Conservation (phyloP, 345 rosid species). For the Limnanthes douglasii region DNA sequence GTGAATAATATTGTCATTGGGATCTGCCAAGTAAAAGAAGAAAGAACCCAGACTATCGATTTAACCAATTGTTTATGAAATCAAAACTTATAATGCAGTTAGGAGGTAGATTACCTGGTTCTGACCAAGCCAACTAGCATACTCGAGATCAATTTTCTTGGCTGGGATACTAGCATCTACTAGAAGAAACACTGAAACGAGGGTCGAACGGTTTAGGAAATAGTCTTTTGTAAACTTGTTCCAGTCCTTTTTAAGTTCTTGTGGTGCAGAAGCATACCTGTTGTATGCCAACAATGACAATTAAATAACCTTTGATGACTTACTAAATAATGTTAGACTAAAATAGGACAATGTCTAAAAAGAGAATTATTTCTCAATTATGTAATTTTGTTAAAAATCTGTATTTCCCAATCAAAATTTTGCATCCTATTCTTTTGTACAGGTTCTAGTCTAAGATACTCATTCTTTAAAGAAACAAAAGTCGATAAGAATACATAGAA, state of each 20-base stretch:
- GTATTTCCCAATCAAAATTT: too few species aligned
- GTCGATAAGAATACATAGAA: too few species aligned
- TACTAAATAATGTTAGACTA: too few species aligned
- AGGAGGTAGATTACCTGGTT: slow-evolving; percentile 45
- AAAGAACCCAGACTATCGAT: too few species aligned
- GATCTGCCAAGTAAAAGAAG: slow-evolving; percentile 22
- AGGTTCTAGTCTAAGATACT: too few species aligned
- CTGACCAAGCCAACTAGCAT: slow-evolving; percentile 95
- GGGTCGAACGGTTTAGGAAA: slow-evolving; percentile 67
- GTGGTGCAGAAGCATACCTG: slow-evolving; percentile 93
- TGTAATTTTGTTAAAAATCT: too few species aligned
- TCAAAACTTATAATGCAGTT: not conserved
- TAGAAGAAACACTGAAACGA: slow-evolving; percentile 83
- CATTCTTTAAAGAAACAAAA: too few species aligned
- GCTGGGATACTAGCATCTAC: slow-evolving; percentile 91
- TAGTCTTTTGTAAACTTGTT: slow-evolving; percentile 71
- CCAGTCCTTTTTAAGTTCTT: slow-evolving; percentile 70
- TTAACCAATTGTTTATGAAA: too few species aligned
- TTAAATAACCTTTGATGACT: not conserved
- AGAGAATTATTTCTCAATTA: too few species aligned
- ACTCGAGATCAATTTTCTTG: slow-evolving; percentile 79
- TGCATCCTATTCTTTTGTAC: too few species aligned
- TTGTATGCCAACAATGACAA: not conserved
- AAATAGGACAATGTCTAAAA: too few species aligned
- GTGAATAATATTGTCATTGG: slow-evolving; percentile 95